Evolutionary conservation across 805 yeast genomes (phyloP), one percentile per base, ranked within the genome.

Genomic region (Yarrowia sp.): DNA sequence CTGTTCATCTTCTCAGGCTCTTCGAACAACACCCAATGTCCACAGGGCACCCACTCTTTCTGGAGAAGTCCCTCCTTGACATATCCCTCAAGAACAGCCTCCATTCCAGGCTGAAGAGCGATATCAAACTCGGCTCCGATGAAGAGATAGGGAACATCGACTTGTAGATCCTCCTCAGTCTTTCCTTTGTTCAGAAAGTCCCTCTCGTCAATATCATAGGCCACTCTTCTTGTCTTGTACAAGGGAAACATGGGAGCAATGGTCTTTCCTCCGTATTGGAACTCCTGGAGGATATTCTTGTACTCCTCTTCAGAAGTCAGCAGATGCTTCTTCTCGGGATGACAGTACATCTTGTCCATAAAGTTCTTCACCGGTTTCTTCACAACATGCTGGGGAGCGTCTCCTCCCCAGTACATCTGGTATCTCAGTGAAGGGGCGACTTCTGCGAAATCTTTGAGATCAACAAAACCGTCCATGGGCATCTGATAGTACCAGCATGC

Each of bases 401-500:
- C 68, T 22, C 68, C 68, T 12, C 68, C 68, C 38, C 38, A 64
- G 46, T 26, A 41, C 45, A 64, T 35, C 22, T 64, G 68, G 26
- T 64, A 64, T 38, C 49, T n/a, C 11, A 55, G 14, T 1, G 61
- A 52, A 32, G 68, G 68, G 14, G 49, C 45, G 16, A 41, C 49
- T 32, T 64, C 68, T 1, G 68, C 45, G n/a, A 52, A 11, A 16
- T 64, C 68, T 9, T 14, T 55, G 14, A 55, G 41, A 5, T 36
- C 26, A 5, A 64, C 68, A 16, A 40, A 64, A 8, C 49, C 61
- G 8, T 40, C 49, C 45, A 50, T 64, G 3, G 68, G 65, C 61
- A 55, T 43, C 15, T 55, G 65, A n/a, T 49, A 64, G 41, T 55
- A 64, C 68, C 61, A 64, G 32, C 65, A 59, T 7, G 68, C 65